A percentile compares a stretch with the other conserved stretches of the same genome.
These are phyloP conservation scores for Coniochaeta sp. DNA, from an alignment of 2,329 filamentous ascomycete genomes.

Conservation along the genomic window DNA sequence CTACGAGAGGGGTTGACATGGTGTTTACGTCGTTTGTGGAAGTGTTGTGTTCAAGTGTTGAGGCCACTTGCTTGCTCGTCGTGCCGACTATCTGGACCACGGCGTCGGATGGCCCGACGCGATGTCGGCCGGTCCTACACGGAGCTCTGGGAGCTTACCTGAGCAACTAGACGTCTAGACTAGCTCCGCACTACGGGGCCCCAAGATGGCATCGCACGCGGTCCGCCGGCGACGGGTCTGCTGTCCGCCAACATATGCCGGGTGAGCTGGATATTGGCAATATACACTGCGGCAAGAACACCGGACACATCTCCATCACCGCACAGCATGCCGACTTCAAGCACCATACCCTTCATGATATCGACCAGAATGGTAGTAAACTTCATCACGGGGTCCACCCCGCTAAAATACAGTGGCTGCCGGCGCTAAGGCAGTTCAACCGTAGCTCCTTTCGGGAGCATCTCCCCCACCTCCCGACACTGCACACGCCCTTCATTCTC, in stretches of 20 bases:
- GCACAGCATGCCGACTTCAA: neutral
- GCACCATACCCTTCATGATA: too few species aligned
- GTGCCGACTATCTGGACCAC: neutral
- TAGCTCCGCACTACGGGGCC: neutral
- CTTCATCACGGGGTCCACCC: too few species aligned
- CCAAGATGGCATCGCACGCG: neutral
- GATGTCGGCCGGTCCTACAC: neutral
- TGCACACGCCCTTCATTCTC: neutral
- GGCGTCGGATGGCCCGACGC: neutral
- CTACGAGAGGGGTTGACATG: conserved; percentile 19
- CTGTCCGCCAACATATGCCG: too few species aligned
- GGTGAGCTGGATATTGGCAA: too few species aligned
- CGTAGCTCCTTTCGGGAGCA: neutral
- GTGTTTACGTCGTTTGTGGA: neutral
- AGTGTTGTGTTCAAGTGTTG: neutral
- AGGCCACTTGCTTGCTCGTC: neutral
- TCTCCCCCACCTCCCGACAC: neutral
- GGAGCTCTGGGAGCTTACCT: neutral
- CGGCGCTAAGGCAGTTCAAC: neutral
- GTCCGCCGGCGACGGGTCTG: too few species aligned
- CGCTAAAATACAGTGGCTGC: neutral
- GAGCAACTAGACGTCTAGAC: too few species aligned
- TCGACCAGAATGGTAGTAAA: too few species aligned
- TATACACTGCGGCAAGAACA: neutral
- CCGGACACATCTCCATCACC: too few species aligned